These are phyloP conservation scores for Cyberlindnera petersonii DNA, from an alignment of 805 yeast genomes.

Conservation along the genomic window DNA sequence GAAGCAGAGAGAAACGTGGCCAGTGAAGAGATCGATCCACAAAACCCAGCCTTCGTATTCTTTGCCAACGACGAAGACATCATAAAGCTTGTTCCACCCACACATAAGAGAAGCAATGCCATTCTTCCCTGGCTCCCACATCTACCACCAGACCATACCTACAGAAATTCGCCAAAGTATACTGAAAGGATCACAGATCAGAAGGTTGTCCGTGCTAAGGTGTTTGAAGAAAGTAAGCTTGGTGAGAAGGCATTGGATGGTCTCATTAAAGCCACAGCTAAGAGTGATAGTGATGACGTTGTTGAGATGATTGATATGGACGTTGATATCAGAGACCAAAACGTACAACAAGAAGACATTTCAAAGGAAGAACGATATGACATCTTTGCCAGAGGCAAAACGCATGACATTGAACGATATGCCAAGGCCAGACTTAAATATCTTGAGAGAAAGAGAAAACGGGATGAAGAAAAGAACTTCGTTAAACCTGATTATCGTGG, in stretches of 20 bases:
- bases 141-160: slow-evolving; percentile 93
- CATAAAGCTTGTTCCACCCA: slow-evolving; percentile 53
- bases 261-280: slow-evolving; percentile 32
- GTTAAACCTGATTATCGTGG: not conserved
- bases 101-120: slow-evolving; percentile 37
- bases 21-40: slow-evolving; percentile 27
- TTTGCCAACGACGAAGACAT: slow-evolving; percentile 48
- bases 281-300: not conserved
- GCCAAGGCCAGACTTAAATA: slow-evolving; percentile 44
- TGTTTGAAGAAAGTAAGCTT: slow-evolving; percentile 75
- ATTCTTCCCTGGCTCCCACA: slow-evolving; percentile 80
- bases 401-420: slow-evolving; percentile 55
- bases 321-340: not conserved
- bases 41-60: slow-evolving; percentile 50
- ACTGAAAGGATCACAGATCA: slow-evolving; percentile 64
- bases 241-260: slow-evolving; percentile 76
- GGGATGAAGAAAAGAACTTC: slow-evolving; percentile 4
- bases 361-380: not conserved
- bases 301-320: not conserved
- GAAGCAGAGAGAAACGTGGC: slow-evolving; percentile 13
- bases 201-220: slow-evolving; percentile 59
- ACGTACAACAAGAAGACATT: slow-evolving; percentile 11
- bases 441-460: slow-evolving; percentile 23
- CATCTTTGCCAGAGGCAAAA: slow-evolving; percentile 2
- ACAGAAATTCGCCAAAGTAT: slow-evolving; percentile 69